Percentiles rank a stretch among this genome's conserved stretches.
phyloP scores from a whole-genome alignment of 768 basidiomycete genomes.

The Stropharia rugosoannulata region DNA sequence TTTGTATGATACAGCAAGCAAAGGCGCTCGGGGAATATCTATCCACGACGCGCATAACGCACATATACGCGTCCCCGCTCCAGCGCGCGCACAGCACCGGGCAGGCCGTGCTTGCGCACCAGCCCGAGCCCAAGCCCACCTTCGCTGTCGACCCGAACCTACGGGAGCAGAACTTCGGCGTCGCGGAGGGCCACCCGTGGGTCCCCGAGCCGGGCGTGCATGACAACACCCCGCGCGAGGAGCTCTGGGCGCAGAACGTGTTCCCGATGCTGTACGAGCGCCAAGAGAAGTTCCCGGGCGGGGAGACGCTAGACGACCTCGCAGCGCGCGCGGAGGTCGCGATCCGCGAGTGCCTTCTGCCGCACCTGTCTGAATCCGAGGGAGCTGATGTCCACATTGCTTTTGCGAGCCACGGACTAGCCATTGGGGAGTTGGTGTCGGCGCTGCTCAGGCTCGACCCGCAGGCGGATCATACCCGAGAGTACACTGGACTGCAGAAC shows the following conservation, averaged over 20 bases:
- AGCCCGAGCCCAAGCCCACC: constrained; percentile 51
- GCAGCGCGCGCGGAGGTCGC: constrained; percentile 50
- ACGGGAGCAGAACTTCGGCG: constrained; percentile 72
- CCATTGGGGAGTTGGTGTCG: constrained; percentile 59
- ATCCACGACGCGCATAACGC: constrained; percentile 43
- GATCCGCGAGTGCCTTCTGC: constrained; percentile 53
- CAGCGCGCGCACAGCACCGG: constrained; percentile 66
- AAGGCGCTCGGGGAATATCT: constrained; percentile 58
- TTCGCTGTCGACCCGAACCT: constrained; percentile 54
- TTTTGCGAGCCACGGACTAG: constrained; percentile 74
- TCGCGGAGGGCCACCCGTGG: constrained; percentile 69
- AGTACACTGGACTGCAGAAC: constrained; percentile 53
- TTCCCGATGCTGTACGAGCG: constrained; percentile 53
- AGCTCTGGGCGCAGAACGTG: constrained; percentile 46
- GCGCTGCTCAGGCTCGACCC: constrained; percentile 54
- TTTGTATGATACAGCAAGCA: constrained; percentile 46
- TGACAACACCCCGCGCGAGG: constrained; percentile 32
- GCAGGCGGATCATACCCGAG: constrained; percentile 35
- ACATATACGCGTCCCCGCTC: constrained; percentile 69
- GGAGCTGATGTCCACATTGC: constrained; percentile 53
- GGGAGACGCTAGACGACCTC: constrained; percentile 67
- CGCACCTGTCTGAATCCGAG: constrained; percentile 46
- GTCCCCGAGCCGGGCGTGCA: constrained; percentile 20
- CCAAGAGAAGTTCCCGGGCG: constrained; percentile 59
- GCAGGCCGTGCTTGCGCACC: constrained; percentile 48